phyloP scores from a whole-genome alignment of 2,329 filamentous ascomycete species.

The Fusarium coffeatum region DNA sequence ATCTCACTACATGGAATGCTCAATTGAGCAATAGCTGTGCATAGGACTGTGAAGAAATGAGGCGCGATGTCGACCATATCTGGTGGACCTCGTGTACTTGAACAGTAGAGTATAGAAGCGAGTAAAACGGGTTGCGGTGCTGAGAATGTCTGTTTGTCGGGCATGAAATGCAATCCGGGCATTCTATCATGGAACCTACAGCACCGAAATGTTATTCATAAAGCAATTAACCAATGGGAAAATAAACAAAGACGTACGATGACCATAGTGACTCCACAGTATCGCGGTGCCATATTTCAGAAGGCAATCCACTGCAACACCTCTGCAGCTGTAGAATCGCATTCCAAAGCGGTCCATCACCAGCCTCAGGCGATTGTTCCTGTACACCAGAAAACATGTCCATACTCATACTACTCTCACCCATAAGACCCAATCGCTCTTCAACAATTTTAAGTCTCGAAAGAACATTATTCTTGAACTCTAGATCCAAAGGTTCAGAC shows the following conservation, averaged over 20 bases:
- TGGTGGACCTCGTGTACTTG: slow-evolving; percentile 5
- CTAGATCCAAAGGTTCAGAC: slow-evolving; percentile 12
- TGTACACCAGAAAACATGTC: neutral
- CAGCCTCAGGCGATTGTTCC: neutral
- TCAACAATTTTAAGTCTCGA: slow-evolving; percentile 3
- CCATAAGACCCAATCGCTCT: neutral
- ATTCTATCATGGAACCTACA: slow-evolving; percentile 15
- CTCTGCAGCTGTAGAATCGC: slow-evolving; percentile 2
- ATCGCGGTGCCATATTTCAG: slow-evolving; percentile 4
- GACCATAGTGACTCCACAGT: slow-evolving; percentile 19
- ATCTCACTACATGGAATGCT: slow-evolving; percentile 17
- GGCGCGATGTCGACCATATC: slow-evolving; percentile 1
- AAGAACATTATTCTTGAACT: slow-evolving; percentile 12
- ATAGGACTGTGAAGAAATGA: slow-evolving; percentile 4
- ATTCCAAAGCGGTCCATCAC: slow-evolving; percentile 5
- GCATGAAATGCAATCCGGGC: slow-evolving; percentile 19
- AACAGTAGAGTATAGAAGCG: slow-evolving; percentile 12
- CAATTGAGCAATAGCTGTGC: slow-evolving; percentile 15
- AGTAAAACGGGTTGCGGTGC: neutral
- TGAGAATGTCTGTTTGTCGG: slow-evolving; percentile 16
- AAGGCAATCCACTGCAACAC: neutral
- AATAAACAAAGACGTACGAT: neutral
- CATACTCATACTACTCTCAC: neutral
- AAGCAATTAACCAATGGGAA: rapidly evolving
- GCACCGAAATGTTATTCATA: neutral